These are phyloP conservation scores for Phytophthora parvispora DNA, from an alignment of 352 stramenopile genomes.

Conservation along the genomic window DNA sequence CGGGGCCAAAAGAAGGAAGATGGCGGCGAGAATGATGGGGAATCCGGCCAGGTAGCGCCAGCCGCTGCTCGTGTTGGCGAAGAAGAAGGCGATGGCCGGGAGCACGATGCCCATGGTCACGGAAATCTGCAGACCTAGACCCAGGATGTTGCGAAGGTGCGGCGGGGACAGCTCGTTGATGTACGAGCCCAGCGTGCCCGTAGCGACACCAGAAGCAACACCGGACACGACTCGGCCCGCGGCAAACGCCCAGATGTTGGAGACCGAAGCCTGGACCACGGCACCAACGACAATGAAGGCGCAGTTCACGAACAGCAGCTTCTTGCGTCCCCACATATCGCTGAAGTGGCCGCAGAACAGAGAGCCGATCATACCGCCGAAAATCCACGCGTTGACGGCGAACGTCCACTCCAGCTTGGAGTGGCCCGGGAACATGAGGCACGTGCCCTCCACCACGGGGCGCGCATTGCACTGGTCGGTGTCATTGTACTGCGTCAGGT, in stretches of 20 bases:
- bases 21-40: constrained; percentile 48
- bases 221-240: constrained; percentile 49
- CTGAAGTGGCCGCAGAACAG: constrained; percentile 45
- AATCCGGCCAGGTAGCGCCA: constrained; percentile 58
- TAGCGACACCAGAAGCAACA: constrained; percentile 44
- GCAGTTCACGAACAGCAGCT: constrained; percentile 28
- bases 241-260: constrained; percentile 39
- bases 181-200: constrained; percentile 40
- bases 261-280: constrained; percentile 33
- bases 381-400: constrained; percentile 52
- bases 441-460: constrained; percentile 46
- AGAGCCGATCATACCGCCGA: constrained; percentile 63
- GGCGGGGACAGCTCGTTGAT: constrained; percentile 51
- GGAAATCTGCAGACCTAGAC: constrained; percentile 51
- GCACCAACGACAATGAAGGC: constrained; percentile 48
- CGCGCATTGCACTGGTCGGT: constrained; percentile 44
- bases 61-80: constrained; percentile 51
- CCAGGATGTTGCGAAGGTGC: constrained; percentile 38
- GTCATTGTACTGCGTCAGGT: constrained; percentile 57
- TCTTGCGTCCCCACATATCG: constrained; percentile 31
- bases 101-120: constrained; percentile 59
- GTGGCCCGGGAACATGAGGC: constrained; percentile 72
- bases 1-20: constrained; percentile 52
- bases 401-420: constrained; percentile 48
- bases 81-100: constrained; percentile 61